A percentile compares a stretch with the other conserved stretches of the same genome.
Conservation (phyloP, 1,284 basidiomycete species). For the Puccinia novopanici region DNA sequence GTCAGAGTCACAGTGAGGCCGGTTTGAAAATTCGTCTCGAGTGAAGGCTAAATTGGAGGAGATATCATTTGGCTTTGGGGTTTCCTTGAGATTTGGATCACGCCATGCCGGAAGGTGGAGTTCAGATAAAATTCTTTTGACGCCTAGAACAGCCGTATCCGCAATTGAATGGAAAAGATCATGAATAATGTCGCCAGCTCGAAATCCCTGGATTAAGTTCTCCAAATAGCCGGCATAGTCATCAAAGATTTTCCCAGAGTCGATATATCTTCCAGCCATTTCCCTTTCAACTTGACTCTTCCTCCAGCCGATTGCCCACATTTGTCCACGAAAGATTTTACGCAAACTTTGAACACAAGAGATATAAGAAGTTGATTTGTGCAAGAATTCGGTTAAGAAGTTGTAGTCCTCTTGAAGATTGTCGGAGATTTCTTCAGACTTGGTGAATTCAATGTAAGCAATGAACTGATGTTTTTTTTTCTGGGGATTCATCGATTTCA, state of each 20-base stretch:
- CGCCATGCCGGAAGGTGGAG: background rate
- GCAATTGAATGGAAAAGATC: conserved; percentile 11
- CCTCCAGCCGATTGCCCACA: background rate
- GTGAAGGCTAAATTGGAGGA: background rate
- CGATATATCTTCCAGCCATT: conserved; percentile 11
- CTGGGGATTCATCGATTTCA: background rate
- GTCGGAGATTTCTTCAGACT: background rate
- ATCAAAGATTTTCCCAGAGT: background rate
- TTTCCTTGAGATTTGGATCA: background rate
- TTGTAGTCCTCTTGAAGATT: background rate
- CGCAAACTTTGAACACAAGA: background rate
- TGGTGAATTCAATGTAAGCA: conserved; percentile 3
- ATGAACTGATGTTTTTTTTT: background rate
- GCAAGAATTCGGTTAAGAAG: background rate
- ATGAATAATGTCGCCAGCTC: background rate
- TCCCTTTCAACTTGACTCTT: background rate
- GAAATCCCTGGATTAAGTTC: background rate
- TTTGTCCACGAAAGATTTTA: background rate
- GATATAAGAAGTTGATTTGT: background rate
- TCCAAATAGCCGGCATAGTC: background rate
- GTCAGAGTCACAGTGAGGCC: background rate
- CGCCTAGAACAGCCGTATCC: conserved; percentile 17
- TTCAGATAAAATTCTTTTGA: background rate
- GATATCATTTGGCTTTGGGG: background rate
- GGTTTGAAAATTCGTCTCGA: background rate